Conservation (phyloP, 2,329 filamentous ascomycete species). For the Cytospora chrysosperma region DNA sequence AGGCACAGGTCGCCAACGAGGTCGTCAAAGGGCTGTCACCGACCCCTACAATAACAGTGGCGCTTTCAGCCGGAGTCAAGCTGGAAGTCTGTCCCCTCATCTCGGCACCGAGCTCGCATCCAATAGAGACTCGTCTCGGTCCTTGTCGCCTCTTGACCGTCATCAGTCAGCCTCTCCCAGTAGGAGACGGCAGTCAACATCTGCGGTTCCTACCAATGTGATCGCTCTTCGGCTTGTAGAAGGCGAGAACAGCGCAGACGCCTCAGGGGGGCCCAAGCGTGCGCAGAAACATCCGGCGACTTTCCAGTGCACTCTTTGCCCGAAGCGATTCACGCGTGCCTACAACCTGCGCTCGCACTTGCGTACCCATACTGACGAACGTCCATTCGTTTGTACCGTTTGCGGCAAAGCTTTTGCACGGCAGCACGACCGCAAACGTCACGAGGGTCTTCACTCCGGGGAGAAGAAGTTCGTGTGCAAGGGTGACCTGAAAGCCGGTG, state of each 20-base stretch:
- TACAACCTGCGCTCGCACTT: slow-evolving; percentile 96
- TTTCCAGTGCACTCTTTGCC: slow-evolving; percentile 90
- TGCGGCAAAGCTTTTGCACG: slow-evolving; percentile 97
- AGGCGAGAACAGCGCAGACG: slow-evolving; percentile 67
- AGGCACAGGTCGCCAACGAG: slow-evolving; percentile 45
- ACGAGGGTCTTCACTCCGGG: slow-evolving; percentile 92
- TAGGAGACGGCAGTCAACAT: slow-evolving; percentile 61
- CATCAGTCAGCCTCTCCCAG: slow-evolving; percentile 45
- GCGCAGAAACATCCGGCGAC: slow-evolving; percentile 96
- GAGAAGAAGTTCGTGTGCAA: slow-evolving; percentile 99
- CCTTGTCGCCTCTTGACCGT: slow-evolving; percentile 59
- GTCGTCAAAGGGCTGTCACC: slow-evolving; percentile 56
- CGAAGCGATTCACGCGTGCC: slow-evolving; percentile 92
- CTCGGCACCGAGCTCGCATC: slow-evolving; percentile 45
- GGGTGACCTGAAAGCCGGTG: slow-evolving; percentile 78
- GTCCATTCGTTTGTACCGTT: slow-evolving; percentile 94
- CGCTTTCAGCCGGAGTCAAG: slow-evolving; percentile 41
- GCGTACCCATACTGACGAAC: slow-evolving; percentile 94
- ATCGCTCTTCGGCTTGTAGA: slow-evolving; percentile 90
- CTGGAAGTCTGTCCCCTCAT: slow-evolving; percentile 50
- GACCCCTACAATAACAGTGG: slow-evolving; percentile 54
- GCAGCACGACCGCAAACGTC: slow-evolving; percentile 94
- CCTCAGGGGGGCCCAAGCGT: slow-evolving; percentile 66
- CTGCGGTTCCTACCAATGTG: slow-evolving; percentile 59
- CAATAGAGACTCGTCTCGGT: slow-evolving; percentile 49